Evolutionary conservation across 805 yeast species (phyloP), one percentile per base, ranked within the genome.

Genomic region (Starmerella riodocensis): DNA sequence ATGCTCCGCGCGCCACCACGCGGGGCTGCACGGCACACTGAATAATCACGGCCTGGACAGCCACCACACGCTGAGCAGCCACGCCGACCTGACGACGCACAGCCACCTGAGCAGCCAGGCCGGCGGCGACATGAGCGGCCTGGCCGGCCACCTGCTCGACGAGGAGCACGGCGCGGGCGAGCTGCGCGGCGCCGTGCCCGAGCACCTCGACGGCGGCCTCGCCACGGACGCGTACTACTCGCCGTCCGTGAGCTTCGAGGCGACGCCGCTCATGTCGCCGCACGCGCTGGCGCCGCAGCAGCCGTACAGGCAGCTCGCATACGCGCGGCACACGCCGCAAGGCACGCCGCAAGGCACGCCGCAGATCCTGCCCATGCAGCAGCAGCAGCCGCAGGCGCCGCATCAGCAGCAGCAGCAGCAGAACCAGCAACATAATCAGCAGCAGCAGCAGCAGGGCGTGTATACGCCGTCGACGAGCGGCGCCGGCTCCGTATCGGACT

Each of bases 241-340:
- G 25, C 48, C 48, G 25, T 41, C 44, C 22, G 21, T 44, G 24
- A 35, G 41, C 14, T 33, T 39, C 32, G 42, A 45, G 19, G 43
- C 36, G 19, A 45, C 49, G 29, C 49, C 49, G 21, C 35, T 45
- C 29, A 25, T 42, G 37, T 45, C 49, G 16, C 49, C 49, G 11
- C 46, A 42, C 20, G 46, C 46, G 14, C 20, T 42, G 29, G 37
- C 39, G 12, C 41, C 46, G 7, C 43, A 45, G 20, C 17, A 20
- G 17, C 19, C 32, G 21, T 20, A 31, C 25, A 24, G 25, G 14
- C 8, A 5, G 11, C 6, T 17, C 13, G 13, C 34, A 5, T 17
- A 31, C 12, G 34, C 21, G 25, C 28, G 29, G 24, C 28, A 14
- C 17, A 31, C 34, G 11, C 34, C 34, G 17, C 34, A 31, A 8